These are phyloP conservation scores for Bombardia bombarda DNA, from an alignment of 495 filamentous ascomycete species.

Conservation along the genomic window DNA sequence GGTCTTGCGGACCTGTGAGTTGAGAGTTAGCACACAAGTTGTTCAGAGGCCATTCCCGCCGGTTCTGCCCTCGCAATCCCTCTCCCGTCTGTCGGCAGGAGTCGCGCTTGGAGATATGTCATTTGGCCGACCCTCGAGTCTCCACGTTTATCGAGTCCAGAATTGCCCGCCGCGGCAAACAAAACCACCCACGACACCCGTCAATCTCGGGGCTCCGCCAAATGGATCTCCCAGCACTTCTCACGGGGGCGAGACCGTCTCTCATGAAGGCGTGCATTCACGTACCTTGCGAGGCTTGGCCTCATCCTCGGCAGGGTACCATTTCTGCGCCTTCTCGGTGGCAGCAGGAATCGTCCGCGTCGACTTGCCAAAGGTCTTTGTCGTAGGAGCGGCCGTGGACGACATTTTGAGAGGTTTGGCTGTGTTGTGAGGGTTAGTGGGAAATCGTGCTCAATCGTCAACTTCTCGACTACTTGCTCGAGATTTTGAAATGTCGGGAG, in stretches of 20 bases:
- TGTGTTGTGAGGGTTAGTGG: conserved; percentile 32
- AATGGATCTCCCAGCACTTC: conserved; percentile 6
- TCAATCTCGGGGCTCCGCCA: conserved; percentile 10
- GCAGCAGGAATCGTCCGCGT: conserved; percentile 77
- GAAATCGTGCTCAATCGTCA: conserved; percentile 28
- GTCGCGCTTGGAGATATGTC: too few relatives aligned
- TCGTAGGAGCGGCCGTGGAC: conserved; percentile 51
- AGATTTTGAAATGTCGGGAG: conserved; percentile 29
- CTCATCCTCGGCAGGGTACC: conserved; percentile 97
- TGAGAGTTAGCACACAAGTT: conserved; percentile 26
- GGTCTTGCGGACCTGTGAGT: conserved; percentile 81
- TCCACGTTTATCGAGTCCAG: too few relatives aligned
- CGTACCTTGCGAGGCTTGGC: conserved; percentile 85
- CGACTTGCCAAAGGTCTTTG: conserved; percentile 97
- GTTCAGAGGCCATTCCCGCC: too few relatives aligned
- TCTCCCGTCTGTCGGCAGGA: too few relatives aligned
- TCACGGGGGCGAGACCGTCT: conserved; percentile 2
- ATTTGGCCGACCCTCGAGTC: too few relatives aligned
- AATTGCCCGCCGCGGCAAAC: not conserved
- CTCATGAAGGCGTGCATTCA: conserved; percentile 20
- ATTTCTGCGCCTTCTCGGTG: conserved; percentile 93
- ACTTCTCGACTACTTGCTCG: conserved; percentile 24
- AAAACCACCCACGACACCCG: conserved; percentile 1
- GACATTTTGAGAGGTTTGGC: conserved; percentile 54
- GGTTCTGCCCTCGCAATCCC: too few relatives aligned